phyloP scores from a whole-genome alignment of 345 rosid genomes.

The Lumnitzera racemosa region DNA sequence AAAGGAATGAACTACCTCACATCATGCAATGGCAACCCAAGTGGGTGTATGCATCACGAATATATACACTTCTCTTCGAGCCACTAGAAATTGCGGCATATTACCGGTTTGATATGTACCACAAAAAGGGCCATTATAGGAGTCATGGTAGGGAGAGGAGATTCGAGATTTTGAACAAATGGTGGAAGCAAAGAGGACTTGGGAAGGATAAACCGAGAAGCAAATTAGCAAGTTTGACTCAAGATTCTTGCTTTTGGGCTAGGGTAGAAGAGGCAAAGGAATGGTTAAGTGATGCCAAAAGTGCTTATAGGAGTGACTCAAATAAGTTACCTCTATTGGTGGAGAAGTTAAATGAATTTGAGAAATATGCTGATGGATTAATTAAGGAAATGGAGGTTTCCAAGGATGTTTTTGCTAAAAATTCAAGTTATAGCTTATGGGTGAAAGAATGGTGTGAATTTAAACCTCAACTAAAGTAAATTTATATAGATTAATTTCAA shows the following conservation, averaged over 20 bases:
- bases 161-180: conserved; percentile 52
- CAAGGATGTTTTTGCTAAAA: too few relatives aligned
- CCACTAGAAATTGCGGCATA: conserved; percentile 72
- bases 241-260: conserved; percentile 90
- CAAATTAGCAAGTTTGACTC: conserved; percentile 50
- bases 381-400: too few relatives aligned
- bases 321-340: too few relatives aligned
- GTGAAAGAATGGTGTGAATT: too few relatives aligned
- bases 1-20: conserved; percentile 54
- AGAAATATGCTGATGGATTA: too few relatives aligned
- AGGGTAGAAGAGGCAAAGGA: conserved; percentile 2
- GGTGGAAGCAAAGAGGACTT: conserved; percentile 34
- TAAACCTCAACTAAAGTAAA: too few relatives aligned
- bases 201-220: conserved; percentile 23
- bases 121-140: conserved; percentile 36
- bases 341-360: too few relatives aligned
- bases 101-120: conserved; percentile 30
- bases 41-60: conserved; percentile 62
- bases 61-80: conserved; percentile 62
- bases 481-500: too few relatives aligned
- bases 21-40: conserved; percentile 44
- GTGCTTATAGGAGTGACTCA: too few relatives aligned
- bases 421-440: too few relatives aligned
- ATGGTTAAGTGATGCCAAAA: too few relatives aligned
- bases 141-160: conserved; percentile 58